A percentile compares a stretch with the other conserved stretches of the same genome.
Conservation (phyloP, 306 rosid species). For the Vigna hirtella region DNA sequence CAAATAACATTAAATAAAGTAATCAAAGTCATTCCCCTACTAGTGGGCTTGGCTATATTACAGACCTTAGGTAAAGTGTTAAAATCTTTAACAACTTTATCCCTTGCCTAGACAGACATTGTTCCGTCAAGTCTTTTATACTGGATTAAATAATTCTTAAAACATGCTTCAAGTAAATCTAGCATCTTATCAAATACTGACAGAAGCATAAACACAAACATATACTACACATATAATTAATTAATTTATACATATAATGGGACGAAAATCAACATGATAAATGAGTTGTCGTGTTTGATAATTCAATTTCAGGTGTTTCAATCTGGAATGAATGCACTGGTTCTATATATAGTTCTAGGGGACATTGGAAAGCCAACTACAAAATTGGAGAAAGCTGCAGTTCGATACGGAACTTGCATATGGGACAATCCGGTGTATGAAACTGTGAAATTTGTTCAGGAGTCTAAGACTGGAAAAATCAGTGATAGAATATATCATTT, state of each 20-base stretch:
- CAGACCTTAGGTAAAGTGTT: slow-evolving; percentile 11
- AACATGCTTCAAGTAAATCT: slow-evolving; percentile 20
- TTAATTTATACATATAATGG: too few relatives aligned
- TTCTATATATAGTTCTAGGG: too few relatives aligned
- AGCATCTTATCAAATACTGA: not conserved
- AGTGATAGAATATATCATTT: slow-evolving; percentile 70
- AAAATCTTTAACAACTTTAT: slow-evolving; percentile 22
- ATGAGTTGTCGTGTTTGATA: too few relatives aligned
- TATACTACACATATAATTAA: too few relatives aligned
- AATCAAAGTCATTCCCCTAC: slow-evolving; percentile 1
- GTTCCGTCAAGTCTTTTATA: slow-evolving; percentile 27
- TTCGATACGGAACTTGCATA: slow-evolving; percentile 57
- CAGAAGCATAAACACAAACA: not conserved
- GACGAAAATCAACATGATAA: too few relatives aligned
- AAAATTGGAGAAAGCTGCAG: too few relatives aligned
- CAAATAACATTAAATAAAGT: not conserved
- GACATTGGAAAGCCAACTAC: too few relatives aligned
- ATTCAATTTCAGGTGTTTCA: too few relatives aligned
- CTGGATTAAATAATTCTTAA: slow-evolving; percentile 11
- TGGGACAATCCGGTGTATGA: slow-evolving; percentile 86
- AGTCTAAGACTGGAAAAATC: slow-evolving; percentile 76
- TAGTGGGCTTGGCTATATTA: not conserved
- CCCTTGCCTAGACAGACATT: slow-evolving; percentile 11
- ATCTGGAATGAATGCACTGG: too few relatives aligned
- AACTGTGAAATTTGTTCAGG: slow-evolving; percentile 72